Conservation (phyloP, 345 rosid species). For the Ceriops zippeliana region DNA sequence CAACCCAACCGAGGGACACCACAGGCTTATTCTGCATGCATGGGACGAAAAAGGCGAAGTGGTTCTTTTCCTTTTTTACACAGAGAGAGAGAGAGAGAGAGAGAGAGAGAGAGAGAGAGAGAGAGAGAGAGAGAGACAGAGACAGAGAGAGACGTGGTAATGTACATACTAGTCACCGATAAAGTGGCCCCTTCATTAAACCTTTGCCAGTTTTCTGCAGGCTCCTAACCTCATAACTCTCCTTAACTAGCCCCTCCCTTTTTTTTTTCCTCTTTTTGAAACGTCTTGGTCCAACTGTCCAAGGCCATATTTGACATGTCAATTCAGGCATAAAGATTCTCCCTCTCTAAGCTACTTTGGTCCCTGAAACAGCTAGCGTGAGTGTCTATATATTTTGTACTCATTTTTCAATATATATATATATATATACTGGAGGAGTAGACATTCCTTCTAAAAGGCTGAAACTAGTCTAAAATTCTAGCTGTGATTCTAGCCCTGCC, state of each 20-base stretch:
- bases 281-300: conserved; percentile 11
- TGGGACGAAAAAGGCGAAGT: conserved; percentile 15
- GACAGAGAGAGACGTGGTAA: neutral
- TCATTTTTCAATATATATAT: conserved; percentile 3
- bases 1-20: conserved; percentile 32
- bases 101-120: neutral
- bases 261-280: neutral
- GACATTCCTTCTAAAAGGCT: conserved; percentile 4
- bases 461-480: conserved; percentile 19
- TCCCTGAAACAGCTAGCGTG: neutral
- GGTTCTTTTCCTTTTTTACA: conserved; percentile 15
- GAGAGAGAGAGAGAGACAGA: neutral
- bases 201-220: conserved; percentile 11
- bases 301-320: conserved; percentile 5
- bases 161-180: neutral
- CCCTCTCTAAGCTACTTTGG: conserved; percentile 9
- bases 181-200: conserved; percentile 3
- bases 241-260: conserved; percentile 12
- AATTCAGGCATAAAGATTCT: conserved; percentile 10
- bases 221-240: conserved; percentile 8
- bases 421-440: neutral
- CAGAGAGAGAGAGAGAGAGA: neutral
- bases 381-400: neutral
- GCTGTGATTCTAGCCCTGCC: conserved; percentile 14
- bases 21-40: conserved; percentile 9